Percentiles rank a stretch among this genome's conserved stretches.
These are phyloP conservation scores for Linderina pennispora DNA, from an alignment of 192 early-diverging fungal species.

Conservation along the genomic window DNA sequence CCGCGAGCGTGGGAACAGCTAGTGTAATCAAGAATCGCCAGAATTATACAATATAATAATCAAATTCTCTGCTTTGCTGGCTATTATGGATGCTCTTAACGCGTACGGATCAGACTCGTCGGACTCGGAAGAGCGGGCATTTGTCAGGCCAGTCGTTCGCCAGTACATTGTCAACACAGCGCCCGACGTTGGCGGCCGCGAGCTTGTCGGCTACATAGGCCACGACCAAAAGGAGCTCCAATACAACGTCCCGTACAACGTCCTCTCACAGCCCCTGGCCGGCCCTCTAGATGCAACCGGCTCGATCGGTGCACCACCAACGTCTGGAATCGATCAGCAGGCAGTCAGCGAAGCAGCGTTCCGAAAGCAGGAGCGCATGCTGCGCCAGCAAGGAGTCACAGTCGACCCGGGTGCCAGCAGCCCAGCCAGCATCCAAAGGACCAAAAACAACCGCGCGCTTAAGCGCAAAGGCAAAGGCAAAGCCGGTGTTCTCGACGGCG, in stretches of 20 bases:
- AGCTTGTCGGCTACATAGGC: conserved; percentile 5
- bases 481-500: conserved; percentile 63
- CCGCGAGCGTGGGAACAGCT: no score
- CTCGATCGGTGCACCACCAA: conserved; percentile 16
- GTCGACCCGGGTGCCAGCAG: conserved; percentile 62
- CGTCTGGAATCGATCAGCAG: no score
- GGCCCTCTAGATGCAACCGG: conserved; percentile 23
- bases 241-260: conserved; percentile 18
- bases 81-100: conserved; percentile 34
- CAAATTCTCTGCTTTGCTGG: no score
- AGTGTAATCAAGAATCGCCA: no score
- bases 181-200: conserved; percentile 13
- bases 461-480: conserved; percentile 75
- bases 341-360: conserved; percentile 49
- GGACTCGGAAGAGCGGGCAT: conserved; percentile 3
- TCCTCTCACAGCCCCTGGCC: conserved; percentile 22
- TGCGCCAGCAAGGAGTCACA: conserved; percentile 72
- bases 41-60: no score
- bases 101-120: conserved; percentile 31
- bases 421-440: conserved; percentile 45
- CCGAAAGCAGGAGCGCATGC: conserved; percentile 78
- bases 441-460: conserved; percentile 39
- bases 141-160: conserved; percentile 16
- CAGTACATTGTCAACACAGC: conserved; percentile 36
- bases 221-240: conserved; percentile 15